Percentiles rank a stretch among this genome's conserved stretches.
Evolutionary conservation across 192 early-diverging fungal genomes (phyloP).

Genomic region (Coemansia sp.): DNA sequence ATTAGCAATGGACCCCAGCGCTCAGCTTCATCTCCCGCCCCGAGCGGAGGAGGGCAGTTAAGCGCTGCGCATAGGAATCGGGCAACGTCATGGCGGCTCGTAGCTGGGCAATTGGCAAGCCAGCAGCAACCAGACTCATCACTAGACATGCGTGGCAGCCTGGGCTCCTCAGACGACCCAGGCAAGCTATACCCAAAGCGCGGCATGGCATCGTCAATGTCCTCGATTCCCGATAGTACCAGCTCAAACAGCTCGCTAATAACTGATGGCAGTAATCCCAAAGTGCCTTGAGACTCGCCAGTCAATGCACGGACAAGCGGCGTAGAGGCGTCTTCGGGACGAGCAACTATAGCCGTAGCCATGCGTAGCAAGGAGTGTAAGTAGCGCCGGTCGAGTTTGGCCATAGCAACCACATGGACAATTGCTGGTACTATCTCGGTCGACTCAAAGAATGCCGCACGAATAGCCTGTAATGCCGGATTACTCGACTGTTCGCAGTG

Average conservation of each 20-base stretch:
- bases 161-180: not conserved
- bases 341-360: conserved; percentile 5
- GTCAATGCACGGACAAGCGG: conserved; percentile 10
- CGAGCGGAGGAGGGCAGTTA: not conserved
- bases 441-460: conserved; percentile 10
- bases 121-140: conserved; percentile 45
- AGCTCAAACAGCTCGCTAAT: conserved; percentile 31
- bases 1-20: conserved; percentile 7
- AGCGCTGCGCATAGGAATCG: conserved; percentile 20
- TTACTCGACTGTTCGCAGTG: not conserved
- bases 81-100: conserved; percentile 7
- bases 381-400: conserved; percentile 35
- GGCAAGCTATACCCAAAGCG: conserved; percentile 1
- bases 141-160: conserved; percentile 37
- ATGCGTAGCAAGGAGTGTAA: conserved; percentile 25
- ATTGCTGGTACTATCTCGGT: conserved; percentile 23
- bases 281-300: not conserved
- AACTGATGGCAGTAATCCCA: not conserved
- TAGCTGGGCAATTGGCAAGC: conserved; percentile 24
- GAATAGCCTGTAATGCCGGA: not conserved
- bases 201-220: conserved; percentile 29
- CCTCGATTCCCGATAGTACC: conserved; percentile 40
- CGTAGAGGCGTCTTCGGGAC: not conserved
- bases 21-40: not conserved
- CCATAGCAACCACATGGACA: conserved; percentile 22